These are phyloP conservation scores for Fusarium austroafricanum DNA, from an alignment of 2,329 filamentous ascomycete genomes.

Conservation along the genomic window DNA sequence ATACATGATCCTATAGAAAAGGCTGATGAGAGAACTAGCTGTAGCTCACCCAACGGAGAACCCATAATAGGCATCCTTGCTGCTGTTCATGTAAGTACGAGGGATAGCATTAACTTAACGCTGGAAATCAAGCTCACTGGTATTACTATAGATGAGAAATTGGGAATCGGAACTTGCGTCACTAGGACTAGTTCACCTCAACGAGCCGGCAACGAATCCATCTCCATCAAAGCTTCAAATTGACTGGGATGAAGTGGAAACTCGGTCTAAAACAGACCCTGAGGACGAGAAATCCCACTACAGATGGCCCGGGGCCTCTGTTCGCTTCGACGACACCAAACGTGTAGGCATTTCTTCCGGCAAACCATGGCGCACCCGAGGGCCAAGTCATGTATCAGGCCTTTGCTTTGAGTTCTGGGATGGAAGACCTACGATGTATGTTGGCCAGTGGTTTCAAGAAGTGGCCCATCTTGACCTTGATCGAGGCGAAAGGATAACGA, in stretches of 20 bases:
- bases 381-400: background rate
- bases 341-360: constrained; percentile 1
- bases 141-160: background rate
- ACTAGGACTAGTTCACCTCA: background rate
- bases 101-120: rapidly evolving
- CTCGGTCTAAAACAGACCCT: too few relatives aligned
- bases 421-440: background rate
- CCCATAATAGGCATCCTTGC: constrained; percentile 4
- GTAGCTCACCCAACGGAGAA: background rate
- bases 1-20: background rate
- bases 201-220: rapidly evolving
- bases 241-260: background rate
- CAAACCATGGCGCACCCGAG: background rate
- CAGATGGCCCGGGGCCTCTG: background rate
- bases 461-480: background rate
- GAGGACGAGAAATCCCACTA: background rate
- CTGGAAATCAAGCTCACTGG: background rate
- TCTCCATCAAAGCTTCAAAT: too few relatives aligned
- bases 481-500: background rate
- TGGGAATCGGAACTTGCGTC: background rate
- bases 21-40: background rate
- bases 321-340: background rate
- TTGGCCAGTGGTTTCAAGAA: constrained; percentile 15
- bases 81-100: background rate
- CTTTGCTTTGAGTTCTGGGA: constrained; percentile 17